Evolutionary conservation across 2,329 filamentous ascomycete genomes (phyloP).

Genomic region (Didymellaceae sp.): DNA sequence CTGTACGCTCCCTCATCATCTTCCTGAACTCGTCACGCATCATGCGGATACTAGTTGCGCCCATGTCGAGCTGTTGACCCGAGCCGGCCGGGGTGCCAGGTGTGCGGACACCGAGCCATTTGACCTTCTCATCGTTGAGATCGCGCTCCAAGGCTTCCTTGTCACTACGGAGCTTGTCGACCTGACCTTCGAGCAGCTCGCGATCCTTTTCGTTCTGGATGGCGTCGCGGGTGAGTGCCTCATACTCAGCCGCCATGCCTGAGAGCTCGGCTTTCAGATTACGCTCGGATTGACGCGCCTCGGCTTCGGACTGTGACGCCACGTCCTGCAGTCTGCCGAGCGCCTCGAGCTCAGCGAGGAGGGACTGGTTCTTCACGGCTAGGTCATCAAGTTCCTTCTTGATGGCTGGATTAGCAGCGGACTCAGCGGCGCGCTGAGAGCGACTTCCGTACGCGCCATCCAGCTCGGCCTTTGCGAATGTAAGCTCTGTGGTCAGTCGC

Average conservation of each 20-base stretch:
- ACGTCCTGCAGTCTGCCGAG: conserved; percentile 49
- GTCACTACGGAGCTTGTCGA: conserved; percentile 69
- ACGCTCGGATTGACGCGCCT: conserved; percentile 48
- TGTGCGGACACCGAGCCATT: conserved; percentile 67
- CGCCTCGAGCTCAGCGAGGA: conserved; percentile 52
- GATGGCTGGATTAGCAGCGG: conserved; percentile 62
- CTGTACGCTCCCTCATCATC: conserved; percentile 77
- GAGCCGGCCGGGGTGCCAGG: conserved; percentile 50
- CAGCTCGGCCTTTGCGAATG: conserved; percentile 88
- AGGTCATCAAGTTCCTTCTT: conserved; percentile 67
- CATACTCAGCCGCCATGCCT: conserved; percentile 73
- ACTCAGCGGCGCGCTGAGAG: conserved; percentile 71
- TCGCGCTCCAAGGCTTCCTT: conserved; percentile 69
- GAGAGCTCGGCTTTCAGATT: conserved; percentile 69
- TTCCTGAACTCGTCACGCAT: conserved; percentile 78
- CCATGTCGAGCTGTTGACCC: conserved; percentile 43
- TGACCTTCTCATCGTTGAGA: conserved; percentile 71
- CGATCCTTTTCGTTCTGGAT: conserved; percentile 76
- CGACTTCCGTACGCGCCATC: conserved; percentile 91
- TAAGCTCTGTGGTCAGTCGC: conserved; percentile 76
- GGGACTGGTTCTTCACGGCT: conserved; percentile 52
- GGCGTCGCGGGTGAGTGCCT: conserved; percentile 71
- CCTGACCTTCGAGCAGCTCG: conserved; percentile 66
- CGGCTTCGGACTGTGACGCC: conserved; percentile 45
- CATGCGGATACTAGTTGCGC: conserved; percentile 71